These are phyloP conservation scores for Zychaea mexicana DNA, from an alignment of 371 early-diverging fungal genomes.

Conservation along the genomic window DNA sequence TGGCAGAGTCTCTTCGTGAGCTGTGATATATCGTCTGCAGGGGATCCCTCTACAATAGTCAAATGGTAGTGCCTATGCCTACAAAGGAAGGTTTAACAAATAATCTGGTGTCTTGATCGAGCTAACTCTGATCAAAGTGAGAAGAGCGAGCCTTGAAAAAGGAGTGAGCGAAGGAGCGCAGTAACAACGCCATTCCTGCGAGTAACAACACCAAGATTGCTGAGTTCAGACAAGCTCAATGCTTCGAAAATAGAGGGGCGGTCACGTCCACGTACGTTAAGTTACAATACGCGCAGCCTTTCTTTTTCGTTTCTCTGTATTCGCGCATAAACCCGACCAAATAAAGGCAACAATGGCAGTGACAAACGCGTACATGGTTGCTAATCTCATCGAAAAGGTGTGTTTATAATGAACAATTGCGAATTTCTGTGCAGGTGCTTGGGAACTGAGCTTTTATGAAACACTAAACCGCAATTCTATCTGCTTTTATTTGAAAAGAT, in stretches of 20 bases:
- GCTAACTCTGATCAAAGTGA: too few relatives aligned
- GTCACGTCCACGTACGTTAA: background rate
- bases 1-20: too few relatives aligned
- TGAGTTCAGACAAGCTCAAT: background rate
- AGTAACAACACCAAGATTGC: too few relatives aligned
- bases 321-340: background rate
- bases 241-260: background rate
- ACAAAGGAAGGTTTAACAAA: too few relatives aligned
- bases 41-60: too few relatives aligned
- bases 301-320: background rate
- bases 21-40: too few relatives aligned
- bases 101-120: too few relatives aligned
- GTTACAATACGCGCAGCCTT: too few relatives aligned
- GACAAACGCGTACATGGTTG: conserved; percentile 13
- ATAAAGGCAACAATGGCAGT: conserved; percentile 14
- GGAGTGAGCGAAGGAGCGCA: background rate
- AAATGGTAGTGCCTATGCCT: too few relatives aligned
- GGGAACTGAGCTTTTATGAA: background rate
- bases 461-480: background rate
- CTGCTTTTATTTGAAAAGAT: conserved; percentile 48
- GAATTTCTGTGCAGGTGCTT: too few relatives aligned
- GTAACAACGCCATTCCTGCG: background rate
- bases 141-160: too few relatives aligned
- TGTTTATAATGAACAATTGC: background rate
- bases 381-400: conserved; percentile 14